These are phyloP conservation scores for Microsporum audouinii DNA, from an alignment of 2,329 filamentous ascomycete species.

Conservation along the genomic window DNA sequence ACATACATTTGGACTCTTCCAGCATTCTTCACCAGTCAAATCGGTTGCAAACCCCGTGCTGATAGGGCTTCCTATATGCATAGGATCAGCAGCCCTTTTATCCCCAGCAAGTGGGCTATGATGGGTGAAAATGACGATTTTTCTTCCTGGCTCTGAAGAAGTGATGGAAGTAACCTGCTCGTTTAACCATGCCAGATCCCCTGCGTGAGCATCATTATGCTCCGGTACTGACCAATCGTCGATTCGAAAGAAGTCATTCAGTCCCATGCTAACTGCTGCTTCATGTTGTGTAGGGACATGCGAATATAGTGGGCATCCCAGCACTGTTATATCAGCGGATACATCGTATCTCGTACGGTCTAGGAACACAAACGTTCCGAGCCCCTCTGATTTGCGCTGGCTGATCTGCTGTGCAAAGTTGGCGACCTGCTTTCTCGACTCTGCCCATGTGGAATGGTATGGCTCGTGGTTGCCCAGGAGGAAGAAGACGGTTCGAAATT, in stretches of 20 bases:
- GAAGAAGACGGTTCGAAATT: slow-evolving; percentile 42
- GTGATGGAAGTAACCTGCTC: slow-evolving; percentile 24
- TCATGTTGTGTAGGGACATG: slow-evolving; percentile 29
- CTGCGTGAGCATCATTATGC: slow-evolving; percentile 23
- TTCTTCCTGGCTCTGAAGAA: slow-evolving; percentile 22
- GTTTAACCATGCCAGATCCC: slow-evolving; percentile 32
- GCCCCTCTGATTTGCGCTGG: slow-evolving; percentile 6
- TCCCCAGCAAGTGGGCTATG: slow-evolving; percentile 25
- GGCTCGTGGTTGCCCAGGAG: slow-evolving; percentile 49
- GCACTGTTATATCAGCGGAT: slow-evolving; percentile 27
- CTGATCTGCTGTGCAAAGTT: slow-evolving; percentile 19
- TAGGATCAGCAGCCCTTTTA: slow-evolving; percentile 21
- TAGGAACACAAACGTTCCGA: slow-evolving; percentile 33
- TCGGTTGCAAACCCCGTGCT: slow-evolving; percentile 35
- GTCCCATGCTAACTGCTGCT: slow-evolving; percentile 30
- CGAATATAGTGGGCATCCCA: slow-evolving; percentile 44
- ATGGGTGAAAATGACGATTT: slow-evolving; percentile 32
- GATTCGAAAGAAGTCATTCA: slow-evolving; percentile 46
- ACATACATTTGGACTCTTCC: slow-evolving; percentile 27
- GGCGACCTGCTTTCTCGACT: slow-evolving; percentile 16
- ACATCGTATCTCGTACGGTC: slow-evolving; percentile 32
- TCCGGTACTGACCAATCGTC: slow-evolving; percentile 25
- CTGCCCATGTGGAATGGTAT: slow-evolving; percentile 29
- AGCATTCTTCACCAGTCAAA: slow-evolving; percentile 30
- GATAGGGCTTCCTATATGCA: slow-evolving; percentile 24